Evolutionary conservation across 768 basidiomycete species (phyloP).

Genomic region (Termitomyces sp.): DNA sequence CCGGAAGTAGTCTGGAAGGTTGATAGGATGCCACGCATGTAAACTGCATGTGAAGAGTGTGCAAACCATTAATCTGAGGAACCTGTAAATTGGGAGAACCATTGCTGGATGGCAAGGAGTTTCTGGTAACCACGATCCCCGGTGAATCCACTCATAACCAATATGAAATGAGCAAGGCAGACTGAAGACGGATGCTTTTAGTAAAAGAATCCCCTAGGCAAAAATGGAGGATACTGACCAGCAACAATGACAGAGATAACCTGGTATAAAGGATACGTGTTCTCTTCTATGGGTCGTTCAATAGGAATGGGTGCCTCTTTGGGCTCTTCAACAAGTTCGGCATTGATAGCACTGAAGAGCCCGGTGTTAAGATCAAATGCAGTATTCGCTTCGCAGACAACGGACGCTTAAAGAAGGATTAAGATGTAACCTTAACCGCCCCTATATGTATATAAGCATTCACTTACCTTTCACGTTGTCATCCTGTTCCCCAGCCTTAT

Average conservation of each 20-base stretch:
- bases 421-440: background rate
- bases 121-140: conserved; percentile 43
- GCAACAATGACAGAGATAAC: conserved; percentile 31
- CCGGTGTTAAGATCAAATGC: conserved; percentile 46
- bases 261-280: conserved; percentile 26
- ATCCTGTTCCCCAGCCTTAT: conserved; percentile 39
- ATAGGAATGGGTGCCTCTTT: conserved; percentile 12
- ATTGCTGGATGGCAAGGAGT: conserved; percentile 34
- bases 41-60: background rate
- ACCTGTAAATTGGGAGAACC: conserved; percentile 21
- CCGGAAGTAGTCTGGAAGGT: background rate
- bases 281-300: conserved; percentile 12
- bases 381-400: conserved; percentile 42
- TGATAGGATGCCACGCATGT: background rate
- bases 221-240: conserved; percentile 18
- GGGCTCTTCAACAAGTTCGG: conserved; percentile 12
- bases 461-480: conserved; percentile 36
- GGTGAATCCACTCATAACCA: conserved; percentile 42
- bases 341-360: conserved; percentile 36
- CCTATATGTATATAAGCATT: background rate
- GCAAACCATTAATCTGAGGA: background rate
- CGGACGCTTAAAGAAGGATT: conserved; percentile 25
- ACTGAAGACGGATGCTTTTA: conserved; percentile 21
- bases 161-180: conserved; percentile 43
- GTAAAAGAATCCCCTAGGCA: background rate